phyloP scores from a whole-genome alignment of 2,329 filamentous ascomycete species.

The Diaporthe sp. region DNA sequence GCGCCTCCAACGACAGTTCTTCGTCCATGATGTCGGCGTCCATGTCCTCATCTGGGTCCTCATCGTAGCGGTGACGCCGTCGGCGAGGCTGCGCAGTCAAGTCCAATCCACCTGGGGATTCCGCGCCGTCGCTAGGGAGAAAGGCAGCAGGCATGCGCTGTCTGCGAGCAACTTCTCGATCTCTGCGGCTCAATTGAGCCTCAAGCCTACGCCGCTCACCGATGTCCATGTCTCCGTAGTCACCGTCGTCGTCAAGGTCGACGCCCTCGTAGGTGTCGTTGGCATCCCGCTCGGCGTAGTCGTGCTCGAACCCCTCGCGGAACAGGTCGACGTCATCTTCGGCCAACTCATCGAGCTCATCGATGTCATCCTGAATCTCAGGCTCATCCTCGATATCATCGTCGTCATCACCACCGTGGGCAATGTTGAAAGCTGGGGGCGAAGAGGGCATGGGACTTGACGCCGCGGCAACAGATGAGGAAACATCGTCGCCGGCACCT shows the following conservation, averaged over 20 bases:
- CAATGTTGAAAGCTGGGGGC: slow-evolving; percentile 74
- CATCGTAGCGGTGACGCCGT: slow-evolving; percentile 91
- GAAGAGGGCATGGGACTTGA: slow-evolving; percentile 78
- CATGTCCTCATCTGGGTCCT: slow-evolving; percentile 93
- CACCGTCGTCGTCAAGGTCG: slow-evolving; percentile 83
- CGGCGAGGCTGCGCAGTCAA: slow-evolving; percentile 88
- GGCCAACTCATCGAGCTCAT: slow-evolving; percentile 85
- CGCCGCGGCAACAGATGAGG: slow-evolving; percentile 64
- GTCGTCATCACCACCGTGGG: slow-evolving; percentile 77
- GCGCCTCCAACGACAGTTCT: slow-evolving; percentile 90
- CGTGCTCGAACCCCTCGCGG: slow-evolving; percentile 78
- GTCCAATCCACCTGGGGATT: slow-evolving; percentile 78
- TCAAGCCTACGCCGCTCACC: slow-evolving; percentile 79
- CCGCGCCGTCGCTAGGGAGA: slow-evolving; percentile 85
- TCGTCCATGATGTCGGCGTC: slow-evolving; percentile 95
- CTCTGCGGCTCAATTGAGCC: slow-evolving; percentile 79
- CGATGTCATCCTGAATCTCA: slow-evolving; percentile 79
- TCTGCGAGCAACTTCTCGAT: slow-evolving; percentile 77
- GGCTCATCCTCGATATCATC: slow-evolving; percentile 81
- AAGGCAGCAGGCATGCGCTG: slow-evolving; percentile 80
- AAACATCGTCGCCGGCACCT: slow-evolving; percentile 64
- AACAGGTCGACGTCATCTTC: slow-evolving; percentile 87
- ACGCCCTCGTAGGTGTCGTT: slow-evolving; percentile 79
- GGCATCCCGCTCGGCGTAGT: slow-evolving; percentile 76
- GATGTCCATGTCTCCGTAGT: slow-evolving; percentile 79